phyloP scores from a whole-genome alignment of 805 yeast species.

The Zygosaccharomyces lentus region DNA sequence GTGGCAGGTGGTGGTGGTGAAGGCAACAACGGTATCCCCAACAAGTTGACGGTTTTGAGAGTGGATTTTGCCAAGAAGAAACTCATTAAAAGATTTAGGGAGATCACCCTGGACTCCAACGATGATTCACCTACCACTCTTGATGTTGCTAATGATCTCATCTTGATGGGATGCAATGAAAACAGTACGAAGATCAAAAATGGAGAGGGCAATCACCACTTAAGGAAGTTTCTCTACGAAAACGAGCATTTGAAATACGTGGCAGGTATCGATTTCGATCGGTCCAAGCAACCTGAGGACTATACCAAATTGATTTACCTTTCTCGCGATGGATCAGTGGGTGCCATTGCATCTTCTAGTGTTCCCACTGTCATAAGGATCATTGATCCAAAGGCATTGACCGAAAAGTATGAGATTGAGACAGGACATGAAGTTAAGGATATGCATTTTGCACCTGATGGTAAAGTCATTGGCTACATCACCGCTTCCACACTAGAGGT shows the following conservation, averaged over 20 bases:
- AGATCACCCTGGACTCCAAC: constrained; percentile 51
- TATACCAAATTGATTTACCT: constrained; percentile 57
- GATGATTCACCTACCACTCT: constrained; percentile 90
- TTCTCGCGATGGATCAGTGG: constrained; percentile 55
- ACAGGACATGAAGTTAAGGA: constrained; percentile 59
- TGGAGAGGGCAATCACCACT: constrained; percentile 58
- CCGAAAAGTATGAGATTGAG: constrained; percentile 49
- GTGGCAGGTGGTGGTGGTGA: constrained; percentile 96
- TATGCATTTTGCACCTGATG: constrained; percentile 62
- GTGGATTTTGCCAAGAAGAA: constrained; percentile 48
- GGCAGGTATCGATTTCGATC: constrained; percentile 53
- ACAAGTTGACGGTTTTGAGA: constrained; percentile 65
- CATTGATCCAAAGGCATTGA: constrained; percentile 53
- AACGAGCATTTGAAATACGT: constrained; percentile 59
- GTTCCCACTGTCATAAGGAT: constrained; percentile 61
- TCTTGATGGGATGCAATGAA: constrained; percentile 76
- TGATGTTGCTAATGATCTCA: constrained; percentile 46
- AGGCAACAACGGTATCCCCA: constrained; percentile 83
- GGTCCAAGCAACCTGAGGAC: constrained; percentile 47
- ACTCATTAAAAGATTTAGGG: constrained; percentile 56
- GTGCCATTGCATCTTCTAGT: constrained; percentile 65
- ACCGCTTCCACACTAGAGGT: constrained; percentile 50
- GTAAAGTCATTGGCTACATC: constrained; percentile 58
- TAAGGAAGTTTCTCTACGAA: constrained; percentile 60
- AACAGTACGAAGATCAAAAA: constrained; percentile 51